Base-by-base conservation (phyloP, 352 stramenopile genomes). In the Phytophthora idaei region DNA sequence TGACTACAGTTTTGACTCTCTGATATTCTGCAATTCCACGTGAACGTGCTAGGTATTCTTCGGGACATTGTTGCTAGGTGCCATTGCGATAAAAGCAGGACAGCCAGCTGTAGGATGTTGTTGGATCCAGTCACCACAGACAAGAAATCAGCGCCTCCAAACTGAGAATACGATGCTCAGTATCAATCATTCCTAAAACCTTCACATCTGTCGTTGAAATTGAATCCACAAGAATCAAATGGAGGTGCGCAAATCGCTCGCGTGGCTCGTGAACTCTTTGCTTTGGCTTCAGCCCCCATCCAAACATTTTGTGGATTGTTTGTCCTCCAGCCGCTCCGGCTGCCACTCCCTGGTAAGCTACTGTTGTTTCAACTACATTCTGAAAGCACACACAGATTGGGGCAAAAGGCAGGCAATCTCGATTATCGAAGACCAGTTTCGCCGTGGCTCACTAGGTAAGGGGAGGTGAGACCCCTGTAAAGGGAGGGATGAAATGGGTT, bases 241-340 rank as follows among this genome's bases (percentile, higher is more conserved):
- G 12, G 5, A 61, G 54, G 15, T 61, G 29, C 6, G 28, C 54
- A 52, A 44, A 61, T 6, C 29, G 42, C 28, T 61, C 41, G 7
- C 21, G 9, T 52, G 45, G 41, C 6, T 61, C 28, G 8, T 34
- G 41, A 17, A 7, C 27, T 52, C 17, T 52, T 53, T 36, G 10
- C 8, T 34, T 61, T 51, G n/a, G 44, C 9, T 45, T 44, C 5
- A 58, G 12, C 6, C 41, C 54, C 42, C 54, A 61, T 46, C 41
- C 54, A 45, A 53, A 52, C 31, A 45, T 61, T 27, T 52, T 61
- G 15, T 52, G 42, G 14, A 52, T 61, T 1, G 54, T 52, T 52
- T 61, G n/a, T 1, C 28, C 42, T 37, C 36, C n/a, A 5, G 34
- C 11, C 47, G 51, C n/a, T 45, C 46, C 49, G 25, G 32, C 49